Evolutionary conservation across 331 rosid species (phyloP).

Genomic region (Cucumis variabilis): DNA sequence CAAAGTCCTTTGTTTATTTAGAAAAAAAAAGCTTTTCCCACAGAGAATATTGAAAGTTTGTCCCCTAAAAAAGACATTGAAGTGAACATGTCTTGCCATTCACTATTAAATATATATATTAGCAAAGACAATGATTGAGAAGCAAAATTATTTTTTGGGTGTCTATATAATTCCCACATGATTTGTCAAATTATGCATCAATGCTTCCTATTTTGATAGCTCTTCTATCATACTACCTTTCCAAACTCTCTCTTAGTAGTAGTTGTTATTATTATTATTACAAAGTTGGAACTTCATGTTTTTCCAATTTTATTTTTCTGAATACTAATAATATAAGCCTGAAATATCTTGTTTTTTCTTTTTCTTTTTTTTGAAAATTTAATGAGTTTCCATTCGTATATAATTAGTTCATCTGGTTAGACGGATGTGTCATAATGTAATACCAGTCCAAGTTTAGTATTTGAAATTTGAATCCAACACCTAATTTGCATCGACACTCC

Average conservation of each 20-base stretch:
- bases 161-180: slow-evolving; percentile 26
- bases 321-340: no score
- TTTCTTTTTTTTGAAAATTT: no score
- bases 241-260: not conserved
- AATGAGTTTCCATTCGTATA: no score
- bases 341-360: no score
- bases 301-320: no score
- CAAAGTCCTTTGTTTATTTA: not conserved
- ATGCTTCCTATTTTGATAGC: not conserved
- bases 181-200: slow-evolving; percentile 28
- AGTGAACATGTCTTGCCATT: slow-evolving; percentile 31
- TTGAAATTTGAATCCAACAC: no score
- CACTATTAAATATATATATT: not conserved
- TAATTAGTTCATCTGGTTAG: no score
- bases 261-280: no score
- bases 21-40: not conserved
- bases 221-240: not conserved
- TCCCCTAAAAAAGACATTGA: slow-evolving; percentile 18
- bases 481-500: no score
- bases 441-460: no score
- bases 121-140: slow-evolving; percentile 25
- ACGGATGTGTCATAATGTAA: no score
- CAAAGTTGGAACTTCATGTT: no score
- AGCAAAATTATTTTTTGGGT: not conserved
- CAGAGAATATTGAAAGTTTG: slow-evolving; percentile 21